Evolutionary conservation across 2,329 filamentous ascomycete species (phyloP), one percentile per base, ranked within the genome.

Genomic region (Aspergillus flavus): DNA sequence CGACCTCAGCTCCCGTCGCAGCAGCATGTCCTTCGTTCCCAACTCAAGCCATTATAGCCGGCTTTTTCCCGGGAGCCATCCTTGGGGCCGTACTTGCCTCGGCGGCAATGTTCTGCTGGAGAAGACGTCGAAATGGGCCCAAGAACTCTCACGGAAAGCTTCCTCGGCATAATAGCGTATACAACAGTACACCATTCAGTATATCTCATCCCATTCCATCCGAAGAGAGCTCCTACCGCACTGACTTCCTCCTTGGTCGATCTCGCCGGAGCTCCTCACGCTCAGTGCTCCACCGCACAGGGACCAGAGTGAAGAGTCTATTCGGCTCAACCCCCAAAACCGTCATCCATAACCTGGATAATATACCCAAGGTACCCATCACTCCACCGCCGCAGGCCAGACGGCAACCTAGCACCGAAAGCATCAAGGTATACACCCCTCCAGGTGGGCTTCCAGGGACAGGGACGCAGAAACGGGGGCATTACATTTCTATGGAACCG

Each of bases 1-100:
- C 72, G 11, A 61, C 66, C 28, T 55, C 71, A 34, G 55, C 26
- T 6, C 62, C 19, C 58, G 50, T 36, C 2, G 34, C 57, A 50
- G 23, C 23, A 55, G 54, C 41, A 32, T 80, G 79, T 52, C 73
- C 77, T 30, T 69, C 74, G 5, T 82, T 80, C 63, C 79, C 82
- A 21, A 73, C 68, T 26, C 73, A 70, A 43, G 81, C 80, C 32
- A 69, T 83, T 32, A 62, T 77, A 36, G 80, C 78, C 10, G 81
- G 81, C 21, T 81, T 83, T 70, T 81, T 83, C 67, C 78, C 81
- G 3, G 81, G 81, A 6, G 69, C 80, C 19, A 58, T 81, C n/a
- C 72, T 78, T 32, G 81, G 81, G 7, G 75, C 77, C 77, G 54
- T 89, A 81, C 41, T 82, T 78, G 71, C 85, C 85, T 41, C 87